phyloP scores from a whole-genome alignment of 2,329 filamentous ascomycete species.

The Simplicillium aogashimaense region DNA sequence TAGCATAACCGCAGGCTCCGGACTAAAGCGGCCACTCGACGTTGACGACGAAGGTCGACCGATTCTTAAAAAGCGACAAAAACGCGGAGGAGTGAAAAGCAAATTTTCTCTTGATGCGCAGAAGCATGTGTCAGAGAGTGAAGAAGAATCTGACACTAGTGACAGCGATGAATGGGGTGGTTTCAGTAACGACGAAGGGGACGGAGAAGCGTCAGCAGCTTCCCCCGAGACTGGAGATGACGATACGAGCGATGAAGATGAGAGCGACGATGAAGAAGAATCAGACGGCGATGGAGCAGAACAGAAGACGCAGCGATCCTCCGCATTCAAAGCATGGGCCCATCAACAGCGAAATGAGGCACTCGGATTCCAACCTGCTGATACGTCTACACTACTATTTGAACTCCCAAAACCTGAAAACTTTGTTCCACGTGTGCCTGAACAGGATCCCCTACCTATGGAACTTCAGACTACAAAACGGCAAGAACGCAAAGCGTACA shows the following conservation, averaged over 20 bases:
- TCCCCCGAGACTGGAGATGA: conserved; percentile 17
- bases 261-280: conserved; percentile 20
- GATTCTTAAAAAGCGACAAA: conserved; percentile 73
- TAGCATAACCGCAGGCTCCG: conserved; percentile 48
- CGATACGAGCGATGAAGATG: conserved; percentile 15
- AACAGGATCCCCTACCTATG: conserved; percentile 60
- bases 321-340: conserved; percentile 91
- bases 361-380: conserved; percentile 51
- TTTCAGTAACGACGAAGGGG: conserved; percentile 13
- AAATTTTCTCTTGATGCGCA: conserved; percentile 36
- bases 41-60: conserved; percentile 70
- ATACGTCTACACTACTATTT: conserved; percentile 29
- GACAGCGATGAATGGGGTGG: conserved; percentile 9
- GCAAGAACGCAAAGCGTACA: conserved; percentile 61
- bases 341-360: conserved; percentile 76
- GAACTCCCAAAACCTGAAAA: conserved; percentile 47
- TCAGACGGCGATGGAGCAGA: conserved; percentile 20
- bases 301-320: conserved; percentile 26
- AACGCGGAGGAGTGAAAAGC: conserved; percentile 50
- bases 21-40: conserved; percentile 79
- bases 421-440: conserved; percentile 57
- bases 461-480: conserved; percentile 54
- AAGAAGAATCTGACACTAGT: conserved; percentile 9
- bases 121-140: conserved; percentile 27
- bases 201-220: conserved; percentile 15